These are phyloP conservation scores for Plenodomus tracheiphilus DNA, from an alignment of 2,329 filamentous ascomycete genomes.

Conservation along the genomic window DNA sequence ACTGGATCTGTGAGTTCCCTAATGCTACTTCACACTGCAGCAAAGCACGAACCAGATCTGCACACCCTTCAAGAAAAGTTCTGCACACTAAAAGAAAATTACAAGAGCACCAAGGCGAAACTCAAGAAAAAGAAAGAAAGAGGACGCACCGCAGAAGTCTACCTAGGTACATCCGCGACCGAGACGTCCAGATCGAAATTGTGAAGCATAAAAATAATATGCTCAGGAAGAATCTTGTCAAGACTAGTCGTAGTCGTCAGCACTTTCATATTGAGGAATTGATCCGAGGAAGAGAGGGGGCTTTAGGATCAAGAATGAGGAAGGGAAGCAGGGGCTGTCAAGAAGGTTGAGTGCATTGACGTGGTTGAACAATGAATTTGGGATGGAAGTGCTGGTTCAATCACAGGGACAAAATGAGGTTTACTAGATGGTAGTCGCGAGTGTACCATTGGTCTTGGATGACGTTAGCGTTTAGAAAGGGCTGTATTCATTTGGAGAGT, in stretches of 20 bases:
- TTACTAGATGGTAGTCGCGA: too few species aligned
- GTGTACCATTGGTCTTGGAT: too few species aligned
- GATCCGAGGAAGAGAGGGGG: not conserved
- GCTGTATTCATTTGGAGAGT: too few species aligned
- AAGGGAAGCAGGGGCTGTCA: not conserved
- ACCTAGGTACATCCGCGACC: not conserved
- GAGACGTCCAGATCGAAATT: not conserved
- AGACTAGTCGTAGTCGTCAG: not conserved
- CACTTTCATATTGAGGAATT: not conserved
- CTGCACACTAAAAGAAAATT: not conserved
- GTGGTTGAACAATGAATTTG: not conserved
- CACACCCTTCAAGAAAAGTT: not conserved
- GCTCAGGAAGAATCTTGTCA: not conserved
- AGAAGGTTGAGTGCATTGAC: not conserved
- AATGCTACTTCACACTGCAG: too few species aligned
- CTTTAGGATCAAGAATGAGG: not conserved
- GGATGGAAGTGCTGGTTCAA: too few species aligned
- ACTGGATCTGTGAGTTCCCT: too few species aligned
- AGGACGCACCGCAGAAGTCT: not conserved
- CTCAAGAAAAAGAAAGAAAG: not conserved
- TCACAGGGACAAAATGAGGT: too few species aligned
- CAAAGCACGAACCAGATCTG: not conserved
- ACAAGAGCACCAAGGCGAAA: not conserved
- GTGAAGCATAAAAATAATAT: not conserved
- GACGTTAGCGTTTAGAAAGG: too few species aligned